phyloP scores from a whole-genome alignment of 208 protist genomes.

The Trypanosoma platydactyli region DNA sequence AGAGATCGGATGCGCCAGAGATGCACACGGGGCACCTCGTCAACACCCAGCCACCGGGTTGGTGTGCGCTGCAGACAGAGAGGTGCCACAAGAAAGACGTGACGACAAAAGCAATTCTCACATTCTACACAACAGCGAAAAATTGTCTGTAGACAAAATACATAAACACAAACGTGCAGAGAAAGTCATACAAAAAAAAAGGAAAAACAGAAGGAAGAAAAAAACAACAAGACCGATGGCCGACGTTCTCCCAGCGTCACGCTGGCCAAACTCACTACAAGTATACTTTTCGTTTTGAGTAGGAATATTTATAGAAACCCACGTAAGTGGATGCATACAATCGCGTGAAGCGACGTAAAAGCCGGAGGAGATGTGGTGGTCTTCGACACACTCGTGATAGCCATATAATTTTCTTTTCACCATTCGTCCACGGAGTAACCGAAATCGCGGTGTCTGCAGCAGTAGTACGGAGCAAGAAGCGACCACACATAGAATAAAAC shows the following conservation, averaged over 20 bases:
- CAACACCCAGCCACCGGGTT: too few species aligned
- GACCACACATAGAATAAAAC: constrained; percentile 92
- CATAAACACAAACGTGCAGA: constrained; percentile 13
- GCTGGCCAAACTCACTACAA: background rate
- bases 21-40: too few species aligned
- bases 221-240: too few species aligned
- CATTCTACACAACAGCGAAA: background rate
- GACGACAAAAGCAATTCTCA: constrained; percentile 4
- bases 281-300: background rate
- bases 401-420: constrained; percentile 30
- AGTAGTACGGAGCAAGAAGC: constrained; percentile 88
- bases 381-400: background rate
- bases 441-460: constrained; percentile 88
- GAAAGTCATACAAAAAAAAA: constrained; percentile 29
- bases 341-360: background rate
- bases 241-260: too few species aligned
- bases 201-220: too few species aligned
- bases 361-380: too few species aligned
- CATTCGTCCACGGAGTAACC: constrained; percentile 72
- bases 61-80: too few species aligned
- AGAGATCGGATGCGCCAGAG: too few species aligned
- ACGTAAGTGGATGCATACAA: background rate
- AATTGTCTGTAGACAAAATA: constrained; percentile 2
- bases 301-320: background rate
- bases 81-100: constrained; percentile 2